Percentiles rank a stretch among this genome's conserved stretches.
phyloP scores from a whole-genome alignment of 805 yeast genomes.

The Metschnikowia vanudenii region DNA sequence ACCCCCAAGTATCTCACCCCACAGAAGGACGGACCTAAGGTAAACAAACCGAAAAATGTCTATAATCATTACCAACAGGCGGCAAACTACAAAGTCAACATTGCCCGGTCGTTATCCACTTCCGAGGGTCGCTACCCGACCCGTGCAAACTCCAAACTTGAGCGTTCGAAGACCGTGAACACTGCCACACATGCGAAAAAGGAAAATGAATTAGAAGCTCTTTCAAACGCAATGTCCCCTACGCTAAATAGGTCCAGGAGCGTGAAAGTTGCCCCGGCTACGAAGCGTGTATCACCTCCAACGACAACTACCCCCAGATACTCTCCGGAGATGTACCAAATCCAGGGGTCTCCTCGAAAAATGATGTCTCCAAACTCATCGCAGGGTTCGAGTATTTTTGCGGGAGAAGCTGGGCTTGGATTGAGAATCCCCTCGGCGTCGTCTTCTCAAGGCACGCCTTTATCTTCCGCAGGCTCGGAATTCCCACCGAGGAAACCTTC shows the following conservation, averaged over 20 bases:
- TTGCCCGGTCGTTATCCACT: slow-evolving; percentile 16
- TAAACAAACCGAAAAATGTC: slow-evolving; percentile 28
- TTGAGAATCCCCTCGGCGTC: background rate
- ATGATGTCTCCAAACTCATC: slow-evolving; percentile 2
- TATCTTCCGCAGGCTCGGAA: background rate
- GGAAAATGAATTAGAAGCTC: background rate
- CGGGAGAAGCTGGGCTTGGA: background rate
- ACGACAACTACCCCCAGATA: background rate
- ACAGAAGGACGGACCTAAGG: slow-evolving; percentile 9
- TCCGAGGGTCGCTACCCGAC: slow-evolving; percentile 10
- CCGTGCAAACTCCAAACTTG: slow-evolving; percentile 6
- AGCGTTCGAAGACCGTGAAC: slow-evolving; percentile 10
- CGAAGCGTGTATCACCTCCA: background rate
- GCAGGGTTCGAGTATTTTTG: background rate
- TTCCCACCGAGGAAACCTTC: slow-evolving; percentile 1
- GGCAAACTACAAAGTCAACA: slow-evolving; percentile 9
- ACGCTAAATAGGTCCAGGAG: background rate
- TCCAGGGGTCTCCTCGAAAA: slow-evolving; percentile 1
- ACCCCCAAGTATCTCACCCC: slow-evolving; percentile 5
- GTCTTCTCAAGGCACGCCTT: background rate
- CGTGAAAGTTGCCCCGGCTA: background rate
- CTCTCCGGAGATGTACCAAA: background rate
- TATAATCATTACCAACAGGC: slow-evolving; percentile 35
- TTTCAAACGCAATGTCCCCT: background rate
- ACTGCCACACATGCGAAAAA: background rate